Evolutionary conservation across 768 basidiomycete species (phyloP).

Genomic region (Nevesoporus exiguus): DNA sequence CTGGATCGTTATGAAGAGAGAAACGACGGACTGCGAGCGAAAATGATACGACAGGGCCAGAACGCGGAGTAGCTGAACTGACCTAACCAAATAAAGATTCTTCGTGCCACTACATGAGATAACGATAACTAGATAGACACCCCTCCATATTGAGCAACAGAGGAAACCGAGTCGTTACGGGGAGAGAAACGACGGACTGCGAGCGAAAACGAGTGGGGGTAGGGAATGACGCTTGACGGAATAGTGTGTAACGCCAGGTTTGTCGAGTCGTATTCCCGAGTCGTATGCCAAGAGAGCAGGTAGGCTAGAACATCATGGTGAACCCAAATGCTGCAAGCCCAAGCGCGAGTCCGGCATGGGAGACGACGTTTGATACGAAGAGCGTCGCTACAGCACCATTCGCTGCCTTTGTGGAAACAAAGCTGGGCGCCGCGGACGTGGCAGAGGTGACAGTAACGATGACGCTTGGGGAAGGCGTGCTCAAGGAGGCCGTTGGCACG

Average conservation of each 20-base stretch:
- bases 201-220: neutral
- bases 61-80: neutral
- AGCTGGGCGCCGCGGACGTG: neutral
- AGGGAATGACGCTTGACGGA: neutral
- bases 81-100: neutral
- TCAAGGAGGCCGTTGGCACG: neutral
- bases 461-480: neutral
- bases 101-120: neutral
- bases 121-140: neutral
- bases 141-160: neutral
- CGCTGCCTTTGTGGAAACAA: neutral
- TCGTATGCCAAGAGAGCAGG: neutral
- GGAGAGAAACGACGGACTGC: too few relatives aligned
- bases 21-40: neutral
- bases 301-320: conserved; percentile 13
- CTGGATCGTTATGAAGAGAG: too few relatives aligned
- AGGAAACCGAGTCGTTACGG: neutral
- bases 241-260: too few relatives aligned
- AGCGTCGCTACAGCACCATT: conserved; percentile 8
- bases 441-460: neutral
- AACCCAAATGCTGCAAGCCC: conserved; percentile 22
- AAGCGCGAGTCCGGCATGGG: conserved; percentile 17
- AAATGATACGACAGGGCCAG: neutral
- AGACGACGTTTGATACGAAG: conserved; percentile 5
- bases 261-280: neutral